A percentile compares a stretch with the other conserved stretches of the same genome.
Conservation (phyloP, 768 basidiomycete genomes). For the Serendipita sp. region DNA sequence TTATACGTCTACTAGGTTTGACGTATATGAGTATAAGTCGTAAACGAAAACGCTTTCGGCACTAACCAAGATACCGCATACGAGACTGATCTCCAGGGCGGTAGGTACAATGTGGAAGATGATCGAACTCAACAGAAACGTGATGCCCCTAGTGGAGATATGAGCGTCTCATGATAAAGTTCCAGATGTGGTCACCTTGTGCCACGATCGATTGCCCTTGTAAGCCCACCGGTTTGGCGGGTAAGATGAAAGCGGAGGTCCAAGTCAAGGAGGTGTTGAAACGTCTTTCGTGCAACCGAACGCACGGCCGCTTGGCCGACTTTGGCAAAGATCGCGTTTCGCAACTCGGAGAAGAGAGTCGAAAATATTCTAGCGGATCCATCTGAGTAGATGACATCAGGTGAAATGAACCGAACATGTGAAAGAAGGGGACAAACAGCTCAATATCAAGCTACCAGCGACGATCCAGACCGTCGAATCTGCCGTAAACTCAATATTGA, state of each 20-base stretch:
- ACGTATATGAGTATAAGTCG: background rate
- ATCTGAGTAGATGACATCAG: slow-evolving; percentile 31
- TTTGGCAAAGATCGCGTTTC: slow-evolving; percentile 92
- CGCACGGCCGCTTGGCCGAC: slow-evolving; percentile 91
- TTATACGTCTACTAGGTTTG: slow-evolving; percentile 62
- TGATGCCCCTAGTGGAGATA: slow-evolving; percentile 56
- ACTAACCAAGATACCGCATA: slow-evolving; percentile 87
- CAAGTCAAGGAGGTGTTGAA: slow-evolving; percentile 79
- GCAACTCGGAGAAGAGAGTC: slow-evolving; percentile 73
- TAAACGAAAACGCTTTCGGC: background rate
- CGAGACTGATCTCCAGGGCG: slow-evolving; percentile 87
- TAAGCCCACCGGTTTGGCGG: slow-evolving; percentile 88
- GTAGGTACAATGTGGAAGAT: slow-evolving; percentile 93
- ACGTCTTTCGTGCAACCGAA: slow-evolving; percentile 88
- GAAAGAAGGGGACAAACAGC: slow-evolving; percentile 38
- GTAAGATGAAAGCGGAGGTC: slow-evolving; percentile 86
- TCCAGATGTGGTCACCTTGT: slow-evolving; percentile 55
- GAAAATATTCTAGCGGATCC: slow-evolving; percentile 81
- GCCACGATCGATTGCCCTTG: slow-evolving; percentile 90
- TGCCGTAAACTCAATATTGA: slow-evolving; percentile 67
- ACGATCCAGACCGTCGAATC: slow-evolving; percentile 76
- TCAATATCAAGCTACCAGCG: slow-evolving; percentile 76
- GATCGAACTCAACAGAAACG: slow-evolving; percentile 83
- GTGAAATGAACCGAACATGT: background rate
- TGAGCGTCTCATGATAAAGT: background rate